Evolutionary conservation across 129 eudicot species (phyloP).

Genomic region (Erigeron canadensis): DNA sequence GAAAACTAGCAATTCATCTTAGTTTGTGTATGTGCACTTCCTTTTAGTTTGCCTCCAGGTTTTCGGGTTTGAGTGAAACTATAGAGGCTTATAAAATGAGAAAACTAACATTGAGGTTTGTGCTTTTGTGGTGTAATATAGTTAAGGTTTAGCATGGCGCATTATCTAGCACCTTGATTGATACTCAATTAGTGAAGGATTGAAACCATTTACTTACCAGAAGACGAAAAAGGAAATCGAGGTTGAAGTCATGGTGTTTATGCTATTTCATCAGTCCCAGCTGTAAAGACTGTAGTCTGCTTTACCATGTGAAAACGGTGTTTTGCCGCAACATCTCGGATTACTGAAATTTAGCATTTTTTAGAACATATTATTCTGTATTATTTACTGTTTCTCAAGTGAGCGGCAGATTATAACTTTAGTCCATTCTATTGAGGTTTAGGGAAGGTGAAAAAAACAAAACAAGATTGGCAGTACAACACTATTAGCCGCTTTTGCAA

Average conservation of each 20-base stretch:
- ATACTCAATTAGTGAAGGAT: constrained; percentile 14
- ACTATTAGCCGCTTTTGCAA: too few relatives aligned
- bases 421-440: too few relatives aligned
- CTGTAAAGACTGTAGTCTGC: constrained; percentile 7
- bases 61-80: constrained; percentile 7
- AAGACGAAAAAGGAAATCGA: constrained; percentile 14
- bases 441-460: too few relatives aligned
- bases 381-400: too few relatives aligned
- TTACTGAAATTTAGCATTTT: not conserved
- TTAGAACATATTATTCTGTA: not conserved
- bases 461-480: too few relatives aligned
- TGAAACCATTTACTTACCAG: constrained; percentile 21
- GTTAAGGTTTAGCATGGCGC: constrained; percentile 3
- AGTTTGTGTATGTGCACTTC: constrained; percentile 10
- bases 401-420: too few relatives aligned
- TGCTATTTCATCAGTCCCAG: constrained; percentile 4
- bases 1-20: constrained; percentile 13
- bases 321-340: constrained; percentile 5
- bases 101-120: constrained; percentile 13
- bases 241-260: constrained; percentile 10
- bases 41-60: constrained; percentile 21
- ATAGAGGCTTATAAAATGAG: constrained; percentile 21
- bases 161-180: constrained; percentile 20
- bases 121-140: constrained; percentile 12
- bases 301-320: constrained; percentile 24